A percentile compares a stretch with the other conserved stretches of the same genome.
Conservation (phyloP, 148 eudicot genomes). For the Limonium bicolor region DNA sequence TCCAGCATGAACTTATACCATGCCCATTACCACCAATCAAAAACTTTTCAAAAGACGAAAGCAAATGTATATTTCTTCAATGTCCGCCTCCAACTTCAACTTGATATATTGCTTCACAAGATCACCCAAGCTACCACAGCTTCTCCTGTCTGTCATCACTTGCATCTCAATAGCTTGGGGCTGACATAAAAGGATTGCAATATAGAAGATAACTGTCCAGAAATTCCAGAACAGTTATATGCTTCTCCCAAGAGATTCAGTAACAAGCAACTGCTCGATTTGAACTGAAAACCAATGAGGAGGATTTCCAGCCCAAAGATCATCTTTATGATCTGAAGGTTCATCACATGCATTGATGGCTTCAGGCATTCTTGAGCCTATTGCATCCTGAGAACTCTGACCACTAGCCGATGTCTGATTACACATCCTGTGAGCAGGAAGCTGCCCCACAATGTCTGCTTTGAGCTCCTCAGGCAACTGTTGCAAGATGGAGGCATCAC, state of each 20-base stretch:
- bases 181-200: slow-evolving; percentile 46
- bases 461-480: slow-evolving; percentile 79
- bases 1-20: background rate
- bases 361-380: background rate
- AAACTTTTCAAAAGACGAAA: slow-evolving; percentile 57
- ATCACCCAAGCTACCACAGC: slow-evolving; percentile 61
- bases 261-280: slow-evolving; percentile 26
- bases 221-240: slow-evolving; percentile 31
- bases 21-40: no score
- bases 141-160: slow-evolving; percentile 37
- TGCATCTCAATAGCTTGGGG: slow-evolving; percentile 11
- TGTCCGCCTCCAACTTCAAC: slow-evolving; percentile 47
- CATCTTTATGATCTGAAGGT: slow-evolving; percentile 16
- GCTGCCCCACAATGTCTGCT: slow-evolving; percentile 47
- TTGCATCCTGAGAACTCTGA: slow-evolving; percentile 5
- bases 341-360: slow-evolving; percentile 9
- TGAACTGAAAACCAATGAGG: slow-evolving; percentile 72
- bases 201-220: slow-evolving; percentile 40
- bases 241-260: slow-evolving; percentile 38
- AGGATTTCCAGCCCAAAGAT: slow-evolving; percentile 69
- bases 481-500: slow-evolving; percentile 59
- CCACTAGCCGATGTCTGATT: slow-evolving; percentile 13
- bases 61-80: slow-evolving; percentile 81
- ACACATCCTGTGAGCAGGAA: slow-evolving; percentile 52
- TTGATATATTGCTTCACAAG: slow-evolving; percentile 68